Percentiles rank a stretch among this genome's conserved stretches.
These are phyloP conservation scores for Aegilops sharonensis DNA, from an alignment of 176 grass and related monocot genomes.

Conservation along the genomic window DNA sequence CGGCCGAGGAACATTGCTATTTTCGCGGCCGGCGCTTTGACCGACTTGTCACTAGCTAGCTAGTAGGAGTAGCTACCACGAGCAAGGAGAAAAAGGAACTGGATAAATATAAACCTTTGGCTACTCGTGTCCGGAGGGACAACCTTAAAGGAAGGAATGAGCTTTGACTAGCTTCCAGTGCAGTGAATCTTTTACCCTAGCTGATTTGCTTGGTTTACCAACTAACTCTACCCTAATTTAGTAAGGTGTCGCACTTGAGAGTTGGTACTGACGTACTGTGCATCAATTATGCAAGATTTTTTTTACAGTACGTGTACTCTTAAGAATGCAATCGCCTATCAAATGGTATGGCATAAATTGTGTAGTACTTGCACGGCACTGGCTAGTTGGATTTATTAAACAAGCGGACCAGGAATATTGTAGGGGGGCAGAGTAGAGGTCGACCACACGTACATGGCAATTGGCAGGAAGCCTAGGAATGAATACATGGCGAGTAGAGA, in stretches of 20 bases:
- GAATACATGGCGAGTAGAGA: background rate
- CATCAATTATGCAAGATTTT: too few relatives aligned
- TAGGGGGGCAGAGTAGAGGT: background rate
- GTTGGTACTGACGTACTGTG: background rate
- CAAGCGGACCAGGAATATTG: constrained; percentile 31
- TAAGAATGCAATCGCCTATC: background rate
- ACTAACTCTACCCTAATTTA: background rate
- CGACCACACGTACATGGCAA: background rate
- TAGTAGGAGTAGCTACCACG: background rate
- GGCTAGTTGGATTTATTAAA: constrained; percentile 7
- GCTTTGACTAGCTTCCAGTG: constrained; percentile 19
- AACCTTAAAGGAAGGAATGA: constrained; percentile 26
- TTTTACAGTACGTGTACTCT: background rate
- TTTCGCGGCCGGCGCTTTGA: background rate
- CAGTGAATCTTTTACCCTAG: background rate
- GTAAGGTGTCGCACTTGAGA: background rate
- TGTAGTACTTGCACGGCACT: background rate
- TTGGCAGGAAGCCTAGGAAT: background rate
- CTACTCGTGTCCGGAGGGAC: constrained; percentile 8
- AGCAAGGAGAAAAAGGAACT: background rate
- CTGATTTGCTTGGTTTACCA: background rate
- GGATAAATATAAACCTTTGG: background rate
- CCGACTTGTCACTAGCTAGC: constrained; percentile 10
- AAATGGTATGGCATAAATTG: background rate
- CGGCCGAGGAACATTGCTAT: constrained; percentile 26